Evolutionary conservation across 140 eudicot species (phyloP).

Genomic region (Ambrosia hybrid): DNA sequence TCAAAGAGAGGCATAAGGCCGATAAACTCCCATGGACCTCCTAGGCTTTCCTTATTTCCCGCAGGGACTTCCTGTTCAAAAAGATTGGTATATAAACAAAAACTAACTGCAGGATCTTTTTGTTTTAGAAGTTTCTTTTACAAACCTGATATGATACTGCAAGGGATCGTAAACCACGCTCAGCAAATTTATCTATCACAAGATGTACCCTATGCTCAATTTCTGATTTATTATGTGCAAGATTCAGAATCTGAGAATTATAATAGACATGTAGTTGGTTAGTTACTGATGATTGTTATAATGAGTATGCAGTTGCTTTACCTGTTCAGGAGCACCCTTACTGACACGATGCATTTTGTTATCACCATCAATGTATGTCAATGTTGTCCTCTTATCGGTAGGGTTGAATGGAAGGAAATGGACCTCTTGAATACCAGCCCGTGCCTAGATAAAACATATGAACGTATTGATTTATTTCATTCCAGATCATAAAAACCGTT

Average conservation of each 20-base stretch:
- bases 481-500: background rate
- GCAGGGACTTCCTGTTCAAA: conserved; percentile 77
- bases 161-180: conserved; percentile 85
- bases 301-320: conserved; percentile 16
- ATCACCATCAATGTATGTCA: conserved; percentile 66
- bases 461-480: conserved; percentile 9
- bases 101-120: background rate
- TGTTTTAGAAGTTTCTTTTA: background rate
- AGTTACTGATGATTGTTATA: conserved; percentile 1
- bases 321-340: conserved; percentile 98
- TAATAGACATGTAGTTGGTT: conserved; percentile 4
- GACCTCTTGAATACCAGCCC: conserved; percentile 73
- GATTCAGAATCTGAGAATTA: conserved; percentile 57
- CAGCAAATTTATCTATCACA: conserved; percentile 87
- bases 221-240: conserved; percentile 78
- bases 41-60: conserved; percentile 79
- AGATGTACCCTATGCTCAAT: conserved; percentile 79
- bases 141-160: conserved; percentile 86
- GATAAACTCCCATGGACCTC: conserved; percentile 88
- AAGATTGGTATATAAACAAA: background rate
- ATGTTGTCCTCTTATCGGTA: conserved; percentile 81
- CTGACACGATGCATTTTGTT: conserved; percentile 84
- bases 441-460: conserved; percentile 46
- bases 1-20: conserved; percentile 91
- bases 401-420: conserved; percentile 94